These are phyloP conservation scores for Monilinia laxa DNA, from an alignment of 2,329 filamentous ascomycete species.

Conservation along the genomic window DNA sequence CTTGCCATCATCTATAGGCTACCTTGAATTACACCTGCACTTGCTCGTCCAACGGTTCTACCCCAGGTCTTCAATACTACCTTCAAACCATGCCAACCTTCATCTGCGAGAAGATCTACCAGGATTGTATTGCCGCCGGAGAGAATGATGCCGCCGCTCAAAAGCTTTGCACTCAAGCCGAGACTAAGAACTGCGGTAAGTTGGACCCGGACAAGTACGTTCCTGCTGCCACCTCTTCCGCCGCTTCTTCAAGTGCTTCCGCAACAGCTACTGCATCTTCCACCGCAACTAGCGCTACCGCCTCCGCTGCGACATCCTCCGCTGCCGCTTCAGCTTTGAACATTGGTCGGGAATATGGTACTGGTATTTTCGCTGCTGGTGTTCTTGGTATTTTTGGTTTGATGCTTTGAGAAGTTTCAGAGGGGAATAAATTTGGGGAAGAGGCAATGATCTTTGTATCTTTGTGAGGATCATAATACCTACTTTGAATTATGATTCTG, in stretches of 20 bases:
- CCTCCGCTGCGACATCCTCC: conserved; percentile 37
- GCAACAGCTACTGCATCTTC: conserved; percentile 35
- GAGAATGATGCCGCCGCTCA: conserved; percentile 49
- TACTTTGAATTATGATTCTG: conserved; percentile 33
- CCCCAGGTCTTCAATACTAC: conserved; percentile 57
- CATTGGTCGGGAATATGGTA: conserved; percentile 45
- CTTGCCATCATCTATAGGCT: conserved; percentile 39
- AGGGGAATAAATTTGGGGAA: neutral
- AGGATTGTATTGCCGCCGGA: conserved; percentile 48
- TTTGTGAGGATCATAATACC: conserved; percentile 19
- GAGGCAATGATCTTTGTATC: conserved; percentile 21
- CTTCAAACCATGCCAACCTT: conserved; percentile 58
- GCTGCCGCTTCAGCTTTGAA: conserved; percentile 47
- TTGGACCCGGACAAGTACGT: conserved; percentile 36
- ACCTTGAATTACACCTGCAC: conserved; percentile 56
- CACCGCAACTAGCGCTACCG: conserved; percentile 33
- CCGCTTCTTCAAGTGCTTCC: conserved; percentile 45
- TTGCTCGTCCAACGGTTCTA: conserved; percentile 53
- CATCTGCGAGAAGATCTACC: conserved; percentile 55
- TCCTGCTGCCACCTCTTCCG: conserved; percentile 36
- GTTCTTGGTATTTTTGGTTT: conserved; percentile 55
- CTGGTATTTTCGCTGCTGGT: conserved; percentile 49
- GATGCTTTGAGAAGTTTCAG: conserved; percentile 48
- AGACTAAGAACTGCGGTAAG: conserved; percentile 52
- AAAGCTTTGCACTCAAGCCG: conserved; percentile 46